Conservation (phyloP, 2,329 filamentous ascomycete genomes). For the Clarireedia monteithiana region DNA sequence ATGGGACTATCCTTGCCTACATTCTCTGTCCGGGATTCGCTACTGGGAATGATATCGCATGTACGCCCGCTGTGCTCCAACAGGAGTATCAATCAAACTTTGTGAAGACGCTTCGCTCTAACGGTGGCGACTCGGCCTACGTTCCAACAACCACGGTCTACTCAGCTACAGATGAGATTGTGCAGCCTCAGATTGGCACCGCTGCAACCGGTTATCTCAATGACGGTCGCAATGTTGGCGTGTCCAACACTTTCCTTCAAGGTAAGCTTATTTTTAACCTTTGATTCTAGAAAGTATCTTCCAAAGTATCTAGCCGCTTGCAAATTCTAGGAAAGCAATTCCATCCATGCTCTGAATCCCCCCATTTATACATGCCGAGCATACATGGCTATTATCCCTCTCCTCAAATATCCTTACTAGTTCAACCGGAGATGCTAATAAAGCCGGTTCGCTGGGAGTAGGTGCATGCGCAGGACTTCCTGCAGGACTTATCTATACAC, state of each 20-base stretch:
- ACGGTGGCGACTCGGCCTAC: constrained; percentile 43
- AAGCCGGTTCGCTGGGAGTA: too few relatives aligned
- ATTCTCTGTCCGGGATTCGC: constrained; percentile 21
- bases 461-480: not conserved
- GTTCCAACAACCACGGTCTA: constrained; percentile 48
- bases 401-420: too few relatives aligned
- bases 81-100: constrained; percentile 39
- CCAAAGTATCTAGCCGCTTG: too few relatives aligned
- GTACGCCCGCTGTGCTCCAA: constrained; percentile 27
- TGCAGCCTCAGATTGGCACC: constrained; percentile 40
- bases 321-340: too few relatives aligned
- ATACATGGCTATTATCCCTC: too few relatives aligned
- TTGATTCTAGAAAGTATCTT: too few relatives aligned
- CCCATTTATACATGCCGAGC: too few relatives aligned
- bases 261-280: too few relatives aligned
- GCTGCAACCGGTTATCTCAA: constrained; percentile 40
- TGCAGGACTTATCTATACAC: not conserved
- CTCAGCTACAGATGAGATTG: constrained; percentile 42
- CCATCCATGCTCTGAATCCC: too few relatives aligned
- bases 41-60: not conserved
- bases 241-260: not conserved
- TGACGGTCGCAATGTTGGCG: constrained; percentile 1
- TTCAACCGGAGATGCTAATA: too few relatives aligned
- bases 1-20: constrained; percentile 36
- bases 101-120: constrained; percentile 34